These are phyloP conservation scores for Tylopilus cervinicoccineus DNA, from an alignment of 768 basidiomycete genomes.

Conservation along the genomic window DNA sequence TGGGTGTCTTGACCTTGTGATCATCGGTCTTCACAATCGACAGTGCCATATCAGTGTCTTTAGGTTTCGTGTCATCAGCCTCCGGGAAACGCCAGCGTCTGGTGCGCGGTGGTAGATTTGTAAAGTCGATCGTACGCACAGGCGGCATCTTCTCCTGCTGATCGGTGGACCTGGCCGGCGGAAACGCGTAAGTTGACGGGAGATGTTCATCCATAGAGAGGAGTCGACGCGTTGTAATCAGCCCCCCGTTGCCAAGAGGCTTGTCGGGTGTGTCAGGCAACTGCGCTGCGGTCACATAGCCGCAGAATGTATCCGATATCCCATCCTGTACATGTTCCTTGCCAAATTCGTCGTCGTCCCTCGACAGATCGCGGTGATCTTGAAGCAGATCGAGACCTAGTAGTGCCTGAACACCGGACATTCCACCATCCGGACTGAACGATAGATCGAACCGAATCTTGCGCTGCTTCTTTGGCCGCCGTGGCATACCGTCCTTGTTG, in stretches of 20 bases:
- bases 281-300: not conserved
- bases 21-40: conserved; percentile 7
- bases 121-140: conserved; percentile 28
- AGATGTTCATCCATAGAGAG: not conserved
- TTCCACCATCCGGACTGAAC: conserved; percentile 14
- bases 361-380: not conserved
- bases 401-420: not conserved
- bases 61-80: not conserved
- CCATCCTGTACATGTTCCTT: not conserved
- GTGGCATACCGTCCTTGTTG: conserved; percentile 29
- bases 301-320: not conserved
- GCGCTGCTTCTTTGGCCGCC: conserved; percentile 26
- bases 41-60: not conserved
- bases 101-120: conserved; percentile 12
- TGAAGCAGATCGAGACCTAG: not conserved
- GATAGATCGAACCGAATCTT: conserved; percentile 26
- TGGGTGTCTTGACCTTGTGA: conserved; percentile 19
- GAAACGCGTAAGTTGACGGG: not conserved
- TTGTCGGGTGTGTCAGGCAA: conserved; percentile 12
- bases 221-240: not conserved
- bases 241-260: not conserved
- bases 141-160: not conserved
- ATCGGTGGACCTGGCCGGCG: not conserved
- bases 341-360: not conserved
- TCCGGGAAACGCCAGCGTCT: conserved; percentile 13